Conservation (phyloP, 768 basidiomycete species). For the Chalciporus piperatus region DNA sequence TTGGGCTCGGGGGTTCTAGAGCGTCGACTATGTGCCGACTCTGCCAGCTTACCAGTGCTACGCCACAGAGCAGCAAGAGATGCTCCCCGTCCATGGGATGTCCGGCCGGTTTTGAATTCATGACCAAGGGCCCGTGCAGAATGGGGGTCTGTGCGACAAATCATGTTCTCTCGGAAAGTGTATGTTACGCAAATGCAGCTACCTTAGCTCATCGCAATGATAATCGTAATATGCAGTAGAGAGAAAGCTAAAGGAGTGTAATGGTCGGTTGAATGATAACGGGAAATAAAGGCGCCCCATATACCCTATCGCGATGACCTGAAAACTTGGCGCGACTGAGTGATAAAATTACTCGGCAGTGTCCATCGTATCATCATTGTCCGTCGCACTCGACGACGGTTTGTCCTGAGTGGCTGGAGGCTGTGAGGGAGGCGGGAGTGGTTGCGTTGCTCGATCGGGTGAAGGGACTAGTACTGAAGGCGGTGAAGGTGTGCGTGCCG, state of each 20-base stretch:
- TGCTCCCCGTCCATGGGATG: background rate
- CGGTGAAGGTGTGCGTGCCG: constrained; percentile 28
- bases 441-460: constrained; percentile 6
- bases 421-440: background rate
- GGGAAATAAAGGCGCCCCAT: background rate
- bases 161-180: too few species aligned
- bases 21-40: constrained; percentile 2
- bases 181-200: background rate
- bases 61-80: background rate
- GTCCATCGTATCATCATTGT: constrained; percentile 12
- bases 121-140: too few species aligned
- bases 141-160: too few species aligned
- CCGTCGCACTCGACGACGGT: background rate
- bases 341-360: constrained; percentile 7
- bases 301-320: background rate
- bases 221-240: background rate
- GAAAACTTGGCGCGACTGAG: background rate
- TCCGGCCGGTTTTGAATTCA: too few species aligned
- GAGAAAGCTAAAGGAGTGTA: background rate
- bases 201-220: background rate
- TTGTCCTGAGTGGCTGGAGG: background rate
- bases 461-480: constrained; percentile 14
- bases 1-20: background rate
- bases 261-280: background rate
- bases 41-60: constrained; percentile 5